Evolutionary conservation across 345 rosid species (phyloP).

Genomic region (Aethionema arabicum): DNA sequence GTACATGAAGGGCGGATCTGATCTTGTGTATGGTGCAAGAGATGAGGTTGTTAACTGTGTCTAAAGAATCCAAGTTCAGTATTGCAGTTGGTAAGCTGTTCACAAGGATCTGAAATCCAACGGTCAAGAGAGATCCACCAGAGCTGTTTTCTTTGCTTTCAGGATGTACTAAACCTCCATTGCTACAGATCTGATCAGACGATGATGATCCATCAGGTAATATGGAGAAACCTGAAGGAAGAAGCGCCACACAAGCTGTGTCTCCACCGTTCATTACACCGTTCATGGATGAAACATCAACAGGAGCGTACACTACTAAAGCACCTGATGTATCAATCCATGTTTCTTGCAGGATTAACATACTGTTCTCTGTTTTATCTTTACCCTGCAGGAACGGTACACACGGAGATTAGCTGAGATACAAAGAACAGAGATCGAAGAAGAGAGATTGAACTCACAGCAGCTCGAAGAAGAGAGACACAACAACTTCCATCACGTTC

Average conservation of each 20-base stretch:
- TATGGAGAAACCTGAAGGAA: slow-evolving; percentile 68
- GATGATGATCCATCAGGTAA: slow-evolving; percentile 41
- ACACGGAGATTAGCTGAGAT: not conserved
- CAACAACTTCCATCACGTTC: slow-evolving; percentile 39
- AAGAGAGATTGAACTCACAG: slow-evolving; percentile 40
- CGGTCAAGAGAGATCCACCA: slow-evolving; percentile 49
- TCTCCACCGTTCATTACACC: slow-evolving; percentile 53
- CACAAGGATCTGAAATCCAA: slow-evolving; percentile 63
- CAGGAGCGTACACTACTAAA: slow-evolving; percentile 61
- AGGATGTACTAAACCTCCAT: slow-evolving; percentile 12
- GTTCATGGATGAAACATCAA: slow-evolving; percentile 45
- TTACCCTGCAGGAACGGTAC: slow-evolving; percentile 37
- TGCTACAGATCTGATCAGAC: slow-evolving; percentile 22
- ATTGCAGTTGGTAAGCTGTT: slow-evolving; percentile 45
- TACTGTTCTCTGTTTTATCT: slow-evolving; percentile 37
- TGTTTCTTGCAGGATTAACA: slow-evolving; percentile 66
- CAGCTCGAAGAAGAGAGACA: slow-evolving; percentile 53
- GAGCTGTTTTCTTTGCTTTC: slow-evolving; percentile 20
- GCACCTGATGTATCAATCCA: slow-evolving; percentile 60
- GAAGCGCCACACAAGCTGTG: slow-evolving; percentile 41
- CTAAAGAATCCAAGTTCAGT: slow-evolving; percentile 54
- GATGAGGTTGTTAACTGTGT: slow-evolving; percentile 60
- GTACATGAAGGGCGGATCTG: slow-evolving; percentile 45
- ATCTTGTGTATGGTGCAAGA: slow-evolving; percentile 59
- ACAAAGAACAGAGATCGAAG: slow-evolving; percentile 3